phyloP scores from a whole-genome alignment of 2,329 filamentous ascomycete genomes.

The Colletotrichum sp. region DNA sequence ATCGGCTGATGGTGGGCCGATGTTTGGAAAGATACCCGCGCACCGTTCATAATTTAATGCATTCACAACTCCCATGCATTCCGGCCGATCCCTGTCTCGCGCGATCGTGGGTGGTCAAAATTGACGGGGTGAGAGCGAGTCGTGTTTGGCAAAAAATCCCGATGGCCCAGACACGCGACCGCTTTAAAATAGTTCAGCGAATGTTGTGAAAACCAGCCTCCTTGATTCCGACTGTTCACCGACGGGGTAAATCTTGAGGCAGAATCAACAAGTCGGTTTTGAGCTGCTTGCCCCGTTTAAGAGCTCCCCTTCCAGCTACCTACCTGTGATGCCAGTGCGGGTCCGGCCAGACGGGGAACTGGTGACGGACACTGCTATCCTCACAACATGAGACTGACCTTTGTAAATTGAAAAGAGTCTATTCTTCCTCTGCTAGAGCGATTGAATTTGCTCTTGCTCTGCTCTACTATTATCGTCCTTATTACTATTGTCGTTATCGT shows the following conservation, averaged over 20 bases:
- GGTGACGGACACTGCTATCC: neutral
- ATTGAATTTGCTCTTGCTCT: neutral
- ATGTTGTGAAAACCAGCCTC: neutral
- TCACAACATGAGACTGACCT: neutral
- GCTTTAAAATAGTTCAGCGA: neutral
- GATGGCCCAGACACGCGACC: neutral
- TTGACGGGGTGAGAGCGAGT: neutral
- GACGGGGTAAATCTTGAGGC: neutral
- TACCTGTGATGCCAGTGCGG: neutral
- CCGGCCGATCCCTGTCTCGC: neutral
- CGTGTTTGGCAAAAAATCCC: constrained; percentile 14
- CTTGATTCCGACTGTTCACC: neutral
- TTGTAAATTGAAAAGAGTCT: neutral
- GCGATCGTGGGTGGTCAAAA: neutral
- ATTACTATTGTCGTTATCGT: too few relatives aligned
- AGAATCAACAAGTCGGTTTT: neutral
- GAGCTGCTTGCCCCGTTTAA: neutral
- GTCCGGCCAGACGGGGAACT: neutral
- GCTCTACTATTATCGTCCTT: too few relatives aligned
- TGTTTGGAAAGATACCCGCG: constrained; percentile 13
- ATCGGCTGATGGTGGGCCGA: constrained; percentile 21
- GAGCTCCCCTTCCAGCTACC: neutral
- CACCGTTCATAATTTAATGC: neutral
- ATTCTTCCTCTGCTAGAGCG: neutral
- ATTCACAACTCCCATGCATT: neutral